phyloP scores from a whole-genome alignment of 2,329 filamentous ascomycete genomes.

The Zasmidium citrigriseum region DNA sequence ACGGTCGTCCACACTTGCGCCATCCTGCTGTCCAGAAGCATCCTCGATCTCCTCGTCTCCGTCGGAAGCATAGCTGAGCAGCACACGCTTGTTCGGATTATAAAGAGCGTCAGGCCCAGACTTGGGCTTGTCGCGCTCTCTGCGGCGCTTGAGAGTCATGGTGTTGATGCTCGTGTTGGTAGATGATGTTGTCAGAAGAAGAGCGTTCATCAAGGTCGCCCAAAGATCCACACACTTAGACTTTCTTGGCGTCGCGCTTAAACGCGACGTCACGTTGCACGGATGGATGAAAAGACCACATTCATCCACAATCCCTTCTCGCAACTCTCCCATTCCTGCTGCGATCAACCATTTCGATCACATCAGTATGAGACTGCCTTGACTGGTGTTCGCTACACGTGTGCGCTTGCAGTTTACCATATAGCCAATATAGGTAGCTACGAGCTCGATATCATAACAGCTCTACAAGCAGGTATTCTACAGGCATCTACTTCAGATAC shows the following conservation, averaged over 20 bases:
- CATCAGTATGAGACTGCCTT: no score
- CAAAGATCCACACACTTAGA: background rate
- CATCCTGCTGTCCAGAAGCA: background rate
- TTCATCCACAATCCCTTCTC: no score
- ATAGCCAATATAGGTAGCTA: no score
- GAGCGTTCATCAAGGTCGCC: slow-evolving; percentile 1
- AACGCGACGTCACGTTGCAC: background rate
- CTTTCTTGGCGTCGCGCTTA: background rate
- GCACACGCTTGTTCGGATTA: slow-evolving; percentile 35
- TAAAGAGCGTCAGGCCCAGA: slow-evolving; percentile 28
- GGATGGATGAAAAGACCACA: background rate
- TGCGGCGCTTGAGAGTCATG: slow-evolving; percentile 28
- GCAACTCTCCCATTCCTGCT: no score
- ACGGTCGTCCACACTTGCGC: no score
- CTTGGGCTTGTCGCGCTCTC: slow-evolving; percentile 37
- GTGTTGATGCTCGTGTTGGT: background rate
- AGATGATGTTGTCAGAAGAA: background rate
- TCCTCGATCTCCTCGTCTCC: slow-evolving; percentile 25
- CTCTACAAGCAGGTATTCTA: no score
- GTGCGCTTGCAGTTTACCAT: no score
- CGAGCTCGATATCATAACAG: no score
- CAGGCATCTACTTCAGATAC: no score
- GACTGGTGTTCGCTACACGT: no score
- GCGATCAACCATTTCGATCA: no score
- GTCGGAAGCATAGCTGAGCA: slow-evolving; percentile 35